phyloP scores from a whole-genome alignment of 75 land plant genomes.

The Selaginella tamariscina region DNA sequence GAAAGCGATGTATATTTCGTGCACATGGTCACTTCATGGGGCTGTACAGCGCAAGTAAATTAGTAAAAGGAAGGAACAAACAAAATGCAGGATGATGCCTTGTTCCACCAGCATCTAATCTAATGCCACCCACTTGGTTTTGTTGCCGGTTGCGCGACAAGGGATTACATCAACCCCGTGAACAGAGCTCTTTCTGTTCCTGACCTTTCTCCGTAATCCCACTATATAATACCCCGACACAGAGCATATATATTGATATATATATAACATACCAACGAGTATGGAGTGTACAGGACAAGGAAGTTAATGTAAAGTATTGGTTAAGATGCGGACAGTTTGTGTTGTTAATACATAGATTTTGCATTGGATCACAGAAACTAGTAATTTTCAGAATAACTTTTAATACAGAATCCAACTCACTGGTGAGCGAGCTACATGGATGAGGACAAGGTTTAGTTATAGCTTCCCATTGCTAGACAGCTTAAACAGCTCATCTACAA shows the following conservation, averaged over 20 bases:
- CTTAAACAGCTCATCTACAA: background rate
- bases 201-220: background rate
- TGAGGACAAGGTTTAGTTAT: background rate
- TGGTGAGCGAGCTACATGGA: background rate
- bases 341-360: background rate
- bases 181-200: no score
- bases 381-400: background rate
- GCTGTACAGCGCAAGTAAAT: no score
- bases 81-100: background rate
- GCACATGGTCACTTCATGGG: no score
- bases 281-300: no score
- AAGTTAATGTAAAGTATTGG: background rate
- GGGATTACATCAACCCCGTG: background rate
- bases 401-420: background rate
- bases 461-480: background rate
- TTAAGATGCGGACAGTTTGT: background rate
- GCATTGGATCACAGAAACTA: background rate
- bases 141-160: background rate
- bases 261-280: background rate
- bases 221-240: no score
- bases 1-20: background rate
- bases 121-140: background rate
- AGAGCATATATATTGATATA: background rate
- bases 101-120: background rate
- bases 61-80: background rate